These are phyloP conservation scores for Endothia cerciana DNA, from an alignment of 2,329 filamentous ascomycete genomes.

Conservation along the genomic window DNA sequence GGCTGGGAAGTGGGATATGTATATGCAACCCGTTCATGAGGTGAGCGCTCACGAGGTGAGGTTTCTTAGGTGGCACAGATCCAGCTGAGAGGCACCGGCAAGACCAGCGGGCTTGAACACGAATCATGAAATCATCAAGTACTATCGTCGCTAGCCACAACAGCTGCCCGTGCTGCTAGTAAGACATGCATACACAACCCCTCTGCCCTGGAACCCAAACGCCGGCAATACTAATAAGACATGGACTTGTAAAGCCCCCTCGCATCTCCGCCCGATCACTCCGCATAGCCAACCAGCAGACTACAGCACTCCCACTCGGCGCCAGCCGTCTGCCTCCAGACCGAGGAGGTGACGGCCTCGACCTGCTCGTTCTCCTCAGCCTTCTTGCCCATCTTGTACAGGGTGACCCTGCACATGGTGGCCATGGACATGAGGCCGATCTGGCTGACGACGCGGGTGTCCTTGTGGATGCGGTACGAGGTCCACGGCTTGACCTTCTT, in stretches of 20 bases:
- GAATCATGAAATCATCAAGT: slow-evolving; percentile 13
- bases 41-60: no score
- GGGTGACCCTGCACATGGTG: slow-evolving; percentile 39
- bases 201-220: not conserved
- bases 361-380: slow-evolving; percentile 36
- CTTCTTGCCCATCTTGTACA: slow-evolving; percentile 35
- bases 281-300: slow-evolving; percentile 29
- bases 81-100: not conserved
- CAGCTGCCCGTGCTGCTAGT: not conserved
- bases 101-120: not conserved
- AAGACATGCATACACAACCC: not conserved
- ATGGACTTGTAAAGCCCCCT: not conserved
- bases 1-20: no score
- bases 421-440: slow-evolving; percentile 44
- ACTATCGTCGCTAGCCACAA: not conserved
- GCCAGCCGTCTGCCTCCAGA: slow-evolving; percentile 43
- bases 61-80: not conserved
- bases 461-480: slow-evolving; percentile 40
- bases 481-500: slow-evolving; percentile 35
- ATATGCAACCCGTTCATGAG: no score
- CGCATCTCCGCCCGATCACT: slow-evolving; percentile 8
- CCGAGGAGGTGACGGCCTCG: slow-evolving; percentile 36
- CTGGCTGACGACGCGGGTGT: slow-evolving; percentile 41
- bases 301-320: slow-evolving; percentile 41
- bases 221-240: not conserved